A percentile compares a stretch with the other conserved stretches of the same genome.
These are phyloP conservation scores for Saccharomyces jurei DNA, from an alignment of 805 yeast species.

Conservation along the genomic window DNA sequence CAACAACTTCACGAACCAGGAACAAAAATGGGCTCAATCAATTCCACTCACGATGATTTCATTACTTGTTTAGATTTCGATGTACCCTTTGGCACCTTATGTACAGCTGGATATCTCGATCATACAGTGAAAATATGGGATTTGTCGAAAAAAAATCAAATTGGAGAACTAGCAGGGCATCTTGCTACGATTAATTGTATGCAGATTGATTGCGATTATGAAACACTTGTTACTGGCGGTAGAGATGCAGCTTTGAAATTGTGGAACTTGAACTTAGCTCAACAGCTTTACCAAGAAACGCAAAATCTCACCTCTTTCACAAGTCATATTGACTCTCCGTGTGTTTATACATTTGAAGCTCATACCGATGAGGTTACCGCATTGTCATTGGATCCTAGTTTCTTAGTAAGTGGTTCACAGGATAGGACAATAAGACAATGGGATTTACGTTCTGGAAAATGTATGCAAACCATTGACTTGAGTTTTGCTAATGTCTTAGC, in stretches of 20 bases:
- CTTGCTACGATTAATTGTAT: constrained; percentile 48
- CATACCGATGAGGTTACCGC: constrained; percentile 65
- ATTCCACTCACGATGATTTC: constrained; percentile 42
- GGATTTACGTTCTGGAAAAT: constrained; percentile 60
- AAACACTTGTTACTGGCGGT: constrained; percentile 44
- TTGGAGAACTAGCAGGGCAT: constrained; percentile 54
- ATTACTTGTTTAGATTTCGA: constrained; percentile 60
- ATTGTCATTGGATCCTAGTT: constrained; percentile 43
- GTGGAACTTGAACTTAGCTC: constrained; percentile 43
- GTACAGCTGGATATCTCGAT: constrained; percentile 64
- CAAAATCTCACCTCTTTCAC: constrained; percentile 7
- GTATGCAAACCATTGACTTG: constrained; percentile 66
- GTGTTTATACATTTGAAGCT: constrained; percentile 47
- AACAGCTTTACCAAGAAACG: constrained; percentile 18
- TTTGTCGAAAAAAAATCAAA: constrained; percentile 44
- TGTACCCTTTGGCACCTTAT: constrained; percentile 66
- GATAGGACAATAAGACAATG: constrained; percentile 70
- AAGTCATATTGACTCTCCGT: constrained; percentile 22
- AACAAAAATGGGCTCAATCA: constrained; percentile 40
- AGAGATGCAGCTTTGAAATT: constrained; percentile 53
- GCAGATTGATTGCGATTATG: constrained; percentile 45
- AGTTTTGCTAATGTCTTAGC: constrained; percentile 13
- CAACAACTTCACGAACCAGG: constrained; percentile 61
- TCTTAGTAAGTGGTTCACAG: constrained; percentile 60
- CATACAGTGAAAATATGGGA: constrained; percentile 83